phyloP scores from a whole-genome alignment of 805 yeast genomes.

The Candida ipomoeae region DNA sequence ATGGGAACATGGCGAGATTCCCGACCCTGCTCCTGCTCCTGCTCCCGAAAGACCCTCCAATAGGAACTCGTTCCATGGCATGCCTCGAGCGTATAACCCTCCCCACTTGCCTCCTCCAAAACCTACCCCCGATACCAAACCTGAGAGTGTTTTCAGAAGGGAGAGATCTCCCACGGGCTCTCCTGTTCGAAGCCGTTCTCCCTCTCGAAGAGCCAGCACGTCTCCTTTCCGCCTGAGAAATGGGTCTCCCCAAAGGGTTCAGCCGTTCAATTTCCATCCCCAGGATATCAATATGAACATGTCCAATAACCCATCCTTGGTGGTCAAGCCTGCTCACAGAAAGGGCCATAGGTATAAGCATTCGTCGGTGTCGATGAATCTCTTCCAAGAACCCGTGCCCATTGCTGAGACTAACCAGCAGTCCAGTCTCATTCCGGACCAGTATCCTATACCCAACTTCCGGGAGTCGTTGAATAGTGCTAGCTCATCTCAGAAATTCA shows the following conservation, averaged over 20 bases:
- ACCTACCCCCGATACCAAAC: background rate
- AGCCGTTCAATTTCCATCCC: slow-evolving; percentile 66
- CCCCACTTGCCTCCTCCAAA: slow-evolving; percentile 23
- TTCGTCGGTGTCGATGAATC: slow-evolving; percentile 92
- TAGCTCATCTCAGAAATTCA: slow-evolving; percentile 51
- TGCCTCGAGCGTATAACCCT: slow-evolving; percentile 14
- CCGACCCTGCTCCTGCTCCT: background rate
- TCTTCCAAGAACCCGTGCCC: slow-evolving; percentile 86
- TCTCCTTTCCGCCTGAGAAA: slow-evolving; percentile 12
- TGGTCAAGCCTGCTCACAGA: slow-evolving; percentile 62
- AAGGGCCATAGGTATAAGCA: slow-evolving; percentile 95
- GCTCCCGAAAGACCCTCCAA: slow-evolving; percentile 16
- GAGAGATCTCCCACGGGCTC: slow-evolving; percentile 25
- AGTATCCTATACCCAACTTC: slow-evolving; percentile 68
- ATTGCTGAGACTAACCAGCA: slow-evolving; percentile 42
- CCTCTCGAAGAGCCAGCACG: slow-evolving; percentile 16
- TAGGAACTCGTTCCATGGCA: slow-evolving; percentile 20
- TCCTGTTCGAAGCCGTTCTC: slow-evolving; percentile 30
- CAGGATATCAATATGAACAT: slow-evolving; percentile 33
- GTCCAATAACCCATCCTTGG: slow-evolving; percentile 14
- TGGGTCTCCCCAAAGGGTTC: slow-evolving; percentile 18
- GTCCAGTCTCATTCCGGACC: slow-evolving; percentile 57
- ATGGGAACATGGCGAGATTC: slow-evolving; percentile 23
- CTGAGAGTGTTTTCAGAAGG: background rate
- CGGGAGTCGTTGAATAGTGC: slow-evolving; percentile 62